Evolutionary conservation across 2,329 filamentous ascomycete species (phyloP), one percentile per base, ranked within the genome.

Genomic region (Clonostachys chloroleuca): DNA sequence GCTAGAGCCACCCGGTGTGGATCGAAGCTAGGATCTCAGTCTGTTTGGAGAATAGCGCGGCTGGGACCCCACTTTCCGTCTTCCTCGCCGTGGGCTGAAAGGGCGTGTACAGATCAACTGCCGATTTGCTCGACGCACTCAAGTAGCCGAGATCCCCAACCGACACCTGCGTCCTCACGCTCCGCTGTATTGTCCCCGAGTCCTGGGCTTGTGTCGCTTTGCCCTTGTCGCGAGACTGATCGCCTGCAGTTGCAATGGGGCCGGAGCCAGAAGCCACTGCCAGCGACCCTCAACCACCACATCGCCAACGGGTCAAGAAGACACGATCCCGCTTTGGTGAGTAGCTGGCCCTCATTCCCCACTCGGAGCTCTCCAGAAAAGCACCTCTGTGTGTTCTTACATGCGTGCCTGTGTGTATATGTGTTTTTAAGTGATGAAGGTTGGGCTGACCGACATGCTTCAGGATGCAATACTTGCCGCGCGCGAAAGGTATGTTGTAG

Each of bases 401-500:
- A 39, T 39, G 18, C 35, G 12, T 45, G 14, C 17, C 14, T 13
- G n/a, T 14, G 7, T 42, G 5, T 24, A 14, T 16, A 42, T 14
- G 8, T 8, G 41, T 24, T 14, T 9, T 14, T 9, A 24, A 24
- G 14, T 42, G 41, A 8, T 42, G 16, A 8, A 8, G 10, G 41
- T 17, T 14, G 10, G 8, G 4, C 16, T 17, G n/a, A 33, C 20
- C n/a, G 33, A 40, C n/a, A n/a, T 16, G 12, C 34, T 24, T 2
- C 34, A 47, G 36, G 33, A 13, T 44, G 45, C 35, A 12, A 24
- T 3, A 52, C 33, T 5, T 18, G 30, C 18, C 33, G 40, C 3
- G 12, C 10, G 5, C 18, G 40, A 12, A 20, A 54, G 47, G 52
- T 54, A 20, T 17, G 52, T 49, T 30, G 24, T 30, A 30, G 8